Evolutionary conservation across 2,329 filamentous ascomycete species (phyloP).

Genomic region (Boeremia exigua): DNA sequence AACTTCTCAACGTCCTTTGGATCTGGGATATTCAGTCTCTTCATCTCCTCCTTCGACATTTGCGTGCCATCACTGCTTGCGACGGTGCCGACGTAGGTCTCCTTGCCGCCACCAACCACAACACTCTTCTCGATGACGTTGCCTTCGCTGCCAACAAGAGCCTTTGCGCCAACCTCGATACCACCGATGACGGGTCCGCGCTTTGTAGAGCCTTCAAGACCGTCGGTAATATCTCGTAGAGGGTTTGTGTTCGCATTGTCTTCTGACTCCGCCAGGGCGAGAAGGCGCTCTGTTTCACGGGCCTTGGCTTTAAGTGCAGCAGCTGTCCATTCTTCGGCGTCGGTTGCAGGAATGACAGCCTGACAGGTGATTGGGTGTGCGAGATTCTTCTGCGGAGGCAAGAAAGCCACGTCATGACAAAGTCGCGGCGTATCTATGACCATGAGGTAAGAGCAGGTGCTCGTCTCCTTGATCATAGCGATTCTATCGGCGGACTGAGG

Average conservation of each 20-base stretch:
- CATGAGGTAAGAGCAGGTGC: slow-evolving; percentile 92
- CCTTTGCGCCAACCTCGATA: slow-evolving; percentile 64
- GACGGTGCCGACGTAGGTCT: slow-evolving; percentile 59
- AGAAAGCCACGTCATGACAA: slow-evolving; percentile 85
- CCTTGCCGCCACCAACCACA: slow-evolving; percentile 58
- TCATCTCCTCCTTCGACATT: slow-evolving; percentile 70
- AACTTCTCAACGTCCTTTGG: slow-evolving; percentile 72
- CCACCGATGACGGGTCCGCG: slow-evolving; percentile 60
- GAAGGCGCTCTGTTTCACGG: slow-evolving; percentile 34
- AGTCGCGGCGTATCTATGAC: slow-evolving; percentile 87
- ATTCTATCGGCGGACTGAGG: slow-evolving; percentile 79
- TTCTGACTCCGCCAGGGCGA: slow-evolving; percentile 18
- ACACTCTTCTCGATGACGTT: slow-evolving; percentile 61
- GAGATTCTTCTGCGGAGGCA: slow-evolving; percentile 77
- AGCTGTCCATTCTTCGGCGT: slow-evolving; percentile 54
- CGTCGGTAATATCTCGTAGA: slow-evolving; percentile 41
- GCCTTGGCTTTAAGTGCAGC: slow-evolving; percentile 43
- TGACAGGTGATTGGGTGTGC: slow-evolving; percentile 80
- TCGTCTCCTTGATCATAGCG: slow-evolving; percentile 90
- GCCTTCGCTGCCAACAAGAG: slow-evolving; percentile 61
- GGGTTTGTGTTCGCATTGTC: slow-evolving; percentile 36
- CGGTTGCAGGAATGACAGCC: slow-evolving; percentile 68
- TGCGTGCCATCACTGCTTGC: slow-evolving; percentile 67
- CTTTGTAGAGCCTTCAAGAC: slow-evolving; percentile 38
- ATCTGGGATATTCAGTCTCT: slow-evolving; percentile 67